Base-by-base conservation (phyloP, 352 stramenopile genomes). In the Globisporangium megalacanthum region DNA sequence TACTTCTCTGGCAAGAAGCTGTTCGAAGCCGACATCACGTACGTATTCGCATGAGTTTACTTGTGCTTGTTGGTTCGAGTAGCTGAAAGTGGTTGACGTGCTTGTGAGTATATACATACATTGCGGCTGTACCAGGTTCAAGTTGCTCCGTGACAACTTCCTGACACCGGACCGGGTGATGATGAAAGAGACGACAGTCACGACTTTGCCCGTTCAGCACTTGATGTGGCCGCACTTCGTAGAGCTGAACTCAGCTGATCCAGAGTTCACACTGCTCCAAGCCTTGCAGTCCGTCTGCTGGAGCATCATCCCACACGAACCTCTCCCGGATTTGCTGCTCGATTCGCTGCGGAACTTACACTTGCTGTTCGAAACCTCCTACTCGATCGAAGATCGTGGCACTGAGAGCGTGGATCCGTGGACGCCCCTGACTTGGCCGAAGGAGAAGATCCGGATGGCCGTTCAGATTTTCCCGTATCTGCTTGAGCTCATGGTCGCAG, bases 141-240 rank as follows among this genome's bases (percentile, higher is more conserved):
- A 55, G 11, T 60, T 64, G 52, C 67, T 89, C 19, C 67, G 73
- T 25, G 79, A 86, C 45, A 87, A 85, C 46, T 89, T 87, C 49
- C 57, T 87, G 36, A 56, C 55, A 4, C 78, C 78, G 2, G 74
- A 82, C 7, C 66, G 62, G 13, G 72, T 83, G 2, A 66, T 68
- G 2, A 65, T 89, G 17, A 86, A 86, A 54, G 70, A 86, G 54
- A 73, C 66, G 4, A 57, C 59, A 1, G 47, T 77, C 10, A 58
- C 52, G 19, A 47, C 51, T 13, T 51, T 59, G 6, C 49, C 55
- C 1, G 49, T 53, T 0, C 58, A 70, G 8, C 61, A 62, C 31
- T 51, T 22, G 17, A 54, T 55, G 15, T 61, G 72, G 15, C 69
- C 68, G n/a, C 75, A 71, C 56, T 83, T 59, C 36, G 54, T 83